Conservation (phyloP, 2,329 filamentous ascomycete genomes). For the Alternaria gaisen region DNA sequence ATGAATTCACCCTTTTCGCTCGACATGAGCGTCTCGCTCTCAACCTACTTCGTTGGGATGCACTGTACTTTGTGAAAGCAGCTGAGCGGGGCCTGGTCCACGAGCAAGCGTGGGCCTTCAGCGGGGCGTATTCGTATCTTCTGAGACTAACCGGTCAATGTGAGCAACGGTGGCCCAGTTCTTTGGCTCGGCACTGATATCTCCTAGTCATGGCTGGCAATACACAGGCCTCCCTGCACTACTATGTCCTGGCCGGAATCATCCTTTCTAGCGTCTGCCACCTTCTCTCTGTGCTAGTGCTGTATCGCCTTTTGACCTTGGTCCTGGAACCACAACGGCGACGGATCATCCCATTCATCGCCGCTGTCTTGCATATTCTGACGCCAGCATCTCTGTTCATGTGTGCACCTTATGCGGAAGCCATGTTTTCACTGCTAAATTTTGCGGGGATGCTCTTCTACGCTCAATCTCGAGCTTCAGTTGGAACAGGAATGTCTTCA, state of each 20-base stretch:
- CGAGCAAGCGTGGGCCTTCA: conserved; percentile 90
- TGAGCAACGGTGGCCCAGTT: conserved; percentile 41
- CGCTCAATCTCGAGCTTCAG: conserved; percentile 53
- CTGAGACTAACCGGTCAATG: conserved; percentile 54
- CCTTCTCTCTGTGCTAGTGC: conserved; percentile 74
- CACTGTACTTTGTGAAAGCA: conserved; percentile 74
- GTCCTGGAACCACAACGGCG: conserved; percentile 53
- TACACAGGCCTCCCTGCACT: conserved; percentile 20
- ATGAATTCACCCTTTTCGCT: conserved; percentile 25
- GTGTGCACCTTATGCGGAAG: conserved; percentile 85
- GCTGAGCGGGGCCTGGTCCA: conserved; percentile 72
- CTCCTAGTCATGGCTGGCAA: conserved; percentile 45
- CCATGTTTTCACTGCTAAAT: conserved; percentile 78
- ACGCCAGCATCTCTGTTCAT: conserved; percentile 91
- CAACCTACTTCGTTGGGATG: conserved; percentile 80
- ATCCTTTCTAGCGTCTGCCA: conserved; percentile 77
- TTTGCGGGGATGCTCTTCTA: conserved; percentile 79
- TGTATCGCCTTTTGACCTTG: conserved; percentile 71
- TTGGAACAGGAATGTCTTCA: conserved; percentile 37
- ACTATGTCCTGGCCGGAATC: conserved; percentile 66
- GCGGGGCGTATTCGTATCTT: conserved; percentile 62
- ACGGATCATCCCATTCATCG: conserved; percentile 68
- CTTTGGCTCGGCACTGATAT: conserved; percentile 30
- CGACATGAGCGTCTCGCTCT: conserved; percentile 54
- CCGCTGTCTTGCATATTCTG: conserved; percentile 79